Conservation (phyloP, 345 rosid species). For the Murraya koenigii region DNA sequence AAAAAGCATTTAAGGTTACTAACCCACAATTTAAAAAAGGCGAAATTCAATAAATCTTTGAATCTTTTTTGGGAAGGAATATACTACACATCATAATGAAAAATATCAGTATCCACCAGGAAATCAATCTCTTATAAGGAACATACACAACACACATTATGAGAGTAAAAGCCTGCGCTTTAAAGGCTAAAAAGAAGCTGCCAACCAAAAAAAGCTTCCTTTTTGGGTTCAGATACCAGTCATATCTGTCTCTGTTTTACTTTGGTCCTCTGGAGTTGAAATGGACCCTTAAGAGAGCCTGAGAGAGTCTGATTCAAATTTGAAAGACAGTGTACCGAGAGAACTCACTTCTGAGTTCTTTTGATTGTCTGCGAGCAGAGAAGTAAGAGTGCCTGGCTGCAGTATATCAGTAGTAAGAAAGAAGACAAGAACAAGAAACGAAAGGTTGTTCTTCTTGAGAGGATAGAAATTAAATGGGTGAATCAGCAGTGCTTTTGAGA, state of each 20-base stretch:
- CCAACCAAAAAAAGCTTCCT: not conserved
- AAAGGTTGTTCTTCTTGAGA: not conserved
- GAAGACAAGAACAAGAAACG: not conserved
- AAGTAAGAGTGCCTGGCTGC: not conserved
- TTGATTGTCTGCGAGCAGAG: not conserved
- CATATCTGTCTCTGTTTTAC: not conserved
- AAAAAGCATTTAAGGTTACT: constrained; percentile 21
- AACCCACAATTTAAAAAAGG: not conserved
- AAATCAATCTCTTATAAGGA: too few relatives aligned
- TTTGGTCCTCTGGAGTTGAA: constrained; percentile 1
- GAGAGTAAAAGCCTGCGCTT: not conserved
- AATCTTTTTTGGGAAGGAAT: not conserved
- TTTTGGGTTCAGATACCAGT: not conserved
- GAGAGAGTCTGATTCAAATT: not conserved
- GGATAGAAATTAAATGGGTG: constrained; percentile 41
- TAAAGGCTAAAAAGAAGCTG: not conserved
- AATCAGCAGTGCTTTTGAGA: constrained; percentile 61
- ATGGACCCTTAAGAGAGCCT: constrained; percentile 6
- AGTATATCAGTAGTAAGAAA: not conserved
- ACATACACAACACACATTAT: too few relatives aligned
- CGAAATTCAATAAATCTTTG: not conserved
- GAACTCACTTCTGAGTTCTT: not conserved
- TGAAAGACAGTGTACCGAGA: not conserved
- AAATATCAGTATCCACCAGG: not conserved
- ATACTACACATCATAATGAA: not conserved